These are phyloP conservation scores for Gypsophila paniculata DNA, from an alignment of 179 eudicot genomes.

Conservation along the genomic window DNA sequence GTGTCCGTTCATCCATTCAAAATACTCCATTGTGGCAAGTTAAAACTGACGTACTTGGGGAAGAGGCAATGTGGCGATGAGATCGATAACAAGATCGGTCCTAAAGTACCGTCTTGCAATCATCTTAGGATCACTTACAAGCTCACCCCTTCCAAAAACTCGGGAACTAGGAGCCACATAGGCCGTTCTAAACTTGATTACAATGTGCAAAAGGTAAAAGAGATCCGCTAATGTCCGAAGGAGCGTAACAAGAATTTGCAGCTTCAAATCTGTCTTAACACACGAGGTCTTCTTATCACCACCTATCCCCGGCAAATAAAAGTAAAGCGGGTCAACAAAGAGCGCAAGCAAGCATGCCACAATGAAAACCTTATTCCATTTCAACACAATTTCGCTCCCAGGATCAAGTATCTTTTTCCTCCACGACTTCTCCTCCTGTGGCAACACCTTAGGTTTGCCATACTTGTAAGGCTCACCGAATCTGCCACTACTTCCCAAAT, in stretches of 20 bases:
- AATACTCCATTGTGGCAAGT: neutral
- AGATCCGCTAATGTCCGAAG: conserved; percentile 76
- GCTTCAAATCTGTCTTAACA: conserved; percentile 60
- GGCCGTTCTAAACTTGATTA: conserved; percentile 89
- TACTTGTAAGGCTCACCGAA: conserved; percentile 40
- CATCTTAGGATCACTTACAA: conserved; percentile 88
- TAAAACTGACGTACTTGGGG: conserved; percentile 63
- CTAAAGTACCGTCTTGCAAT: conserved; percentile 73
- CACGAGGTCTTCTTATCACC: conserved; percentile 53
- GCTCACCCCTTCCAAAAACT: conserved; percentile 96
- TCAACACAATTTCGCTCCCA: conserved; percentile 76
- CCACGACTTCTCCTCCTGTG: conserved; percentile 52
- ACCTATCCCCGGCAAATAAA: conserved; percentile 67
- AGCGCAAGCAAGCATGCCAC: conserved; percentile 79
- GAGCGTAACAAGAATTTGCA: conserved; percentile 72
- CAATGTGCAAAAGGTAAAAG: conserved; percentile 72
- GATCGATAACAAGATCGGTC: conserved; percentile 74
- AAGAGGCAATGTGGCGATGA: conserved; percentile 85
- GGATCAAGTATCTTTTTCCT: conserved; percentile 79
- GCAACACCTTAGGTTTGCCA: conserved; percentile 56
- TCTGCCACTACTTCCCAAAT: conserved; percentile 43
- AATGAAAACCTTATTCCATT: conserved; percentile 85
- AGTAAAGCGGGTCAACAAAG: conserved; percentile 89
- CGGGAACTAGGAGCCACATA: conserved; percentile 93
- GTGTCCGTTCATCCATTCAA: neutral